A percentile compares a stretch with the other conserved stretches of the same genome.
phyloP scores from a whole-genome alignment of 2,329 filamentous ascomycete species.

The Arthrobotrys sinensis region DNA sequence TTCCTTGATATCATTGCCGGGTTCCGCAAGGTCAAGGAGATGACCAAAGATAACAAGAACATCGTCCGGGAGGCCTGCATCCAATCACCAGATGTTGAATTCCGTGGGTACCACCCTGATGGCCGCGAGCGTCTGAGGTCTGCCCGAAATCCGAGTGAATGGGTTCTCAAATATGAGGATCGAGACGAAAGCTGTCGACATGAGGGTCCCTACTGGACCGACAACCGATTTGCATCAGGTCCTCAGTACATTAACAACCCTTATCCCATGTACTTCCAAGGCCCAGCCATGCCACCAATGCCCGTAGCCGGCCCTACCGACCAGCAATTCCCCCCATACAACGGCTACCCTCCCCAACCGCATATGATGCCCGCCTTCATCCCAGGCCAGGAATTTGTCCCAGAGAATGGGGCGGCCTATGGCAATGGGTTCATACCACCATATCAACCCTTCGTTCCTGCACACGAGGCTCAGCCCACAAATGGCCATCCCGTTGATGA shows the following conservation, averaged over 20 bases:
- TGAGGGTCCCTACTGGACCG: slow-evolving; percentile 74
- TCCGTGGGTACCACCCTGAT: slow-evolving; percentile 66
- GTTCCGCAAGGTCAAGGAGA: slow-evolving; percentile 86
- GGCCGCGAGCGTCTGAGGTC: slow-evolving; percentile 55
- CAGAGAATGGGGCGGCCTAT: slow-evolving; percentile 59
- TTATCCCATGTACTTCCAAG: slow-evolving; percentile 67
- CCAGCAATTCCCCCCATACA: slow-evolving; percentile 53
- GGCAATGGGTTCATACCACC: slow-evolving; percentile 56
- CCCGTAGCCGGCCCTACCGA: slow-evolving; percentile 46
- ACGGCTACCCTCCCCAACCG: slow-evolving; percentile 39
- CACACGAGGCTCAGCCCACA: slow-evolving; percentile 43
- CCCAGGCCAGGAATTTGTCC: slow-evolving; percentile 58
- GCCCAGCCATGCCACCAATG: slow-evolving; percentile 61
- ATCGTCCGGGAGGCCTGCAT: slow-evolving; percentile 82
- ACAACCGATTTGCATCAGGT: slow-evolving; percentile 67
- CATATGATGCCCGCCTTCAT: slow-evolving; percentile 52
- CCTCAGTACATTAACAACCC: slow-evolving; percentile 65
- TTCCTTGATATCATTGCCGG: slow-evolving; percentile 81
- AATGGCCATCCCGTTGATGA: slow-evolving; percentile 54
- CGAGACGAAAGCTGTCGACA: slow-evolving; percentile 82
- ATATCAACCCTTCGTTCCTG: slow-evolving; percentile 47
- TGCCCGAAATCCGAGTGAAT: slow-evolving; percentile 70
- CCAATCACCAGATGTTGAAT: slow-evolving; percentile 80
- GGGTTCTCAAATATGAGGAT: slow-evolving; percentile 80
- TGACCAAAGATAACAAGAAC: slow-evolving; percentile 78